phyloP scores from a whole-genome alignment of 2,329 filamentous ascomycete genomes.

The Colletotrichum filicis region DNA sequence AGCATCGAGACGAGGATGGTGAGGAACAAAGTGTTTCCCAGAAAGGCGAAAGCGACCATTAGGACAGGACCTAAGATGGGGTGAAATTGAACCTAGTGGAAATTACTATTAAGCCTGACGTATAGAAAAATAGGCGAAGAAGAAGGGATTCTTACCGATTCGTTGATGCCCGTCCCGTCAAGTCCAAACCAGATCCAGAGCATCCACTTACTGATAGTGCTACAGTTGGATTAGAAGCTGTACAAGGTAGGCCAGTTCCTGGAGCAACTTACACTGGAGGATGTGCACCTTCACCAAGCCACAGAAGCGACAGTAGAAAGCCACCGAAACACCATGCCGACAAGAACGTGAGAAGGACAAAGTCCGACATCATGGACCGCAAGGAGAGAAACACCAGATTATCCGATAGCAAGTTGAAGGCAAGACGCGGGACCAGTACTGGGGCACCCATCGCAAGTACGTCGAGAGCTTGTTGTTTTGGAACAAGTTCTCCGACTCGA shows the following conservation, averaged over 20 bases:
- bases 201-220: constrained; percentile 89
- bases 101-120: constrained; percentile 25
- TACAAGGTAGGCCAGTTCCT: no score
- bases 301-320: constrained; percentile 82
- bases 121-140: not conserved
- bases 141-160: constrained; percentile 54
- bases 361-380: constrained; percentile 87
- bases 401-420: constrained; percentile 85
- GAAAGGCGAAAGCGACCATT: constrained; percentile 86
- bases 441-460: constrained; percentile 84
- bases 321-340: constrained; percentile 87
- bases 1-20: constrained; percentile 90
- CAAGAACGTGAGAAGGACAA: constrained; percentile 79
- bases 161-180: constrained; percentile 74
- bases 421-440: constrained; percentile 80
- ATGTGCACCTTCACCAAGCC: constrained; percentile 76
- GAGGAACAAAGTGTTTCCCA: constrained; percentile 89
- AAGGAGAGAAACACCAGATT: constrained; percentile 87
- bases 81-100: constrained; percentile 74
- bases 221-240: constrained; percentile 38
- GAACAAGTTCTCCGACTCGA: constrained; percentile 56
- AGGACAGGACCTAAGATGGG: constrained; percentile 80
- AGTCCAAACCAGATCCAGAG: constrained; percentile 93
- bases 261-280: constrained; percentile 60
- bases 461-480: constrained; percentile 76